These are phyloP conservation scores for Penicillium aurantiogriseum DNA, from an alignment of 2,329 filamentous ascomycete species.

Conservation along the genomic window DNA sequence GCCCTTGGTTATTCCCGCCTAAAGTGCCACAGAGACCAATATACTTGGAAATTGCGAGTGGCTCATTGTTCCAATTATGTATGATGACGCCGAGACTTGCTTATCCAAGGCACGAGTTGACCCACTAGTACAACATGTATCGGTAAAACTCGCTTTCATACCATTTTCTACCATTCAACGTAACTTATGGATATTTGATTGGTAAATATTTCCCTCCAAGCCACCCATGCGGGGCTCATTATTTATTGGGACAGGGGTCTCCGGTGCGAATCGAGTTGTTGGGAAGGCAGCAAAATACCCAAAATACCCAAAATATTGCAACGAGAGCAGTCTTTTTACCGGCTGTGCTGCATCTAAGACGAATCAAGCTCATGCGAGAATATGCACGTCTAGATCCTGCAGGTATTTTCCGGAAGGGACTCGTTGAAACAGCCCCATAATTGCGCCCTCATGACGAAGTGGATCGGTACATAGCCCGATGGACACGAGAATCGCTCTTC, in stretches of 20 bases:
- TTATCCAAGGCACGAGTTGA: not conserved
- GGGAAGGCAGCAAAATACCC: constrained; percentile 12
- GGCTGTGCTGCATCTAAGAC: constrained; percentile 12
- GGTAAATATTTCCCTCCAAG: not conserved
- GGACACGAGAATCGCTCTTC: constrained; percentile 1
- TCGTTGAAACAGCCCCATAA: not conserved
- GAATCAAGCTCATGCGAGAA: constrained; percentile 2
- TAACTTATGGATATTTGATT: too few species aligned
- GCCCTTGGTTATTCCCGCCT: not conserved
- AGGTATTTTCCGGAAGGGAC: not conserved
- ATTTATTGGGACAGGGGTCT: not conserved
- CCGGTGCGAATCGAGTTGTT: not conserved
- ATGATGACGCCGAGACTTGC: not conserved
- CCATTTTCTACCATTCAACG: not conserved
- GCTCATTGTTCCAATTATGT: not conserved
- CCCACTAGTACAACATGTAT: not conserved
- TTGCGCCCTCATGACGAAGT: constrained; percentile 3
- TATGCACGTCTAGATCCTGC: constrained; percentile 4
- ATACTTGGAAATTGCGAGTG: not conserved
- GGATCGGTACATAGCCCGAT: constrained; percentile 9
- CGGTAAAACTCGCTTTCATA: not conserved
- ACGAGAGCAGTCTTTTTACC: not conserved
- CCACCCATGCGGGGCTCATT: not conserved
- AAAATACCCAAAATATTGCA: not conserved
- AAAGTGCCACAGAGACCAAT: not conserved